Percentiles rank a stretch among this genome's conserved stretches.
phyloP scores from a whole-genome alignment of 495 filamentous ascomycete species.

The Annulohypoxylon maeteangense region DNA sequence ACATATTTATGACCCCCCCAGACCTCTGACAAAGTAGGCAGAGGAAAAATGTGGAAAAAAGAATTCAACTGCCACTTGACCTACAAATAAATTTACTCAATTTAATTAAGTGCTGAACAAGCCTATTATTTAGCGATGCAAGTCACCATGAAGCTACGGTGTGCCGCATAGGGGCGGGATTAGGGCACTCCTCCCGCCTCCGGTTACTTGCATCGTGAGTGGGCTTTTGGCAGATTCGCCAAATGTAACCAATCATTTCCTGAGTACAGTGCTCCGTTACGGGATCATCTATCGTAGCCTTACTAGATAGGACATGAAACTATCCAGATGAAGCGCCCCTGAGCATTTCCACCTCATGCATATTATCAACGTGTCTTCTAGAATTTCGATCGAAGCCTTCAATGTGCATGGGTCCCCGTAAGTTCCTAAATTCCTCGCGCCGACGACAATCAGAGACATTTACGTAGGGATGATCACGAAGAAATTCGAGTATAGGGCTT shows the following conservation, averaged over 20 bases:
- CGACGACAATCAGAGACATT: neutral
- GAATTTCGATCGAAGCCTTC: constrained; percentile 44
- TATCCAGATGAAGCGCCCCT: constrained; percentile 30
- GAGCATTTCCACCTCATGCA: constrained; percentile 38
- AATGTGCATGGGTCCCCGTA: constrained; percentile 19
- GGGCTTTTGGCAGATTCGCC: constrained; percentile 40
- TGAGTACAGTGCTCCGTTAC: constrained; percentile 19
- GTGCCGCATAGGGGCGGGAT: constrained; percentile 42
- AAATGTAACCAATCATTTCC: constrained; percentile 43
- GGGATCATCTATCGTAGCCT: constrained; percentile 33
- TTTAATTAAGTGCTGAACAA: constrained; percentile 16
- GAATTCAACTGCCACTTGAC: neutral
- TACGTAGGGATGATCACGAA: neutral
- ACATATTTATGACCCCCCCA: neutral
- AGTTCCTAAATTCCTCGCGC: constrained; percentile 1
- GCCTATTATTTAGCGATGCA: constrained; percentile 35
- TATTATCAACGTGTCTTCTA: constrained; percentile 41
- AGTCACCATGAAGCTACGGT: constrained; percentile 39
- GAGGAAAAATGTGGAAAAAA: neutral
- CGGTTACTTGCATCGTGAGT: constrained; percentile 47
- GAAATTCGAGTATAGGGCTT: neutral
- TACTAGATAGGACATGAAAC: constrained; percentile 37
- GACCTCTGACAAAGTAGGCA: neutral
- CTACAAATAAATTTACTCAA: neutral
- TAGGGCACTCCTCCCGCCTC: constrained; percentile 42